Percentiles rank a stretch among this genome's conserved stretches.
phyloP scores from a whole-genome alignment of 2,329 filamentous ascomycete species.

The Penicillium sumatraense region DNA sequence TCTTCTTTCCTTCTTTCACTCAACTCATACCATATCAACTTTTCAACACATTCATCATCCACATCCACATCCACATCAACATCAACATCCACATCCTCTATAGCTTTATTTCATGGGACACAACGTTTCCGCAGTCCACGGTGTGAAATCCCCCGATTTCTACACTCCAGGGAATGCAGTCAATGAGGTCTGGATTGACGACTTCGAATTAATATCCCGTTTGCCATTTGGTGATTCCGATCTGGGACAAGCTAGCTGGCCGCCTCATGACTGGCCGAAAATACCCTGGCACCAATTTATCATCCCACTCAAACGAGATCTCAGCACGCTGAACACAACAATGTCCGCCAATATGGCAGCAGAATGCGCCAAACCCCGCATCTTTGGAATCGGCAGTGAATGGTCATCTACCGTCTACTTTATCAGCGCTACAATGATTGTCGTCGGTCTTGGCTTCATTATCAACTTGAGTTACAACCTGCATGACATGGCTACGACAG shows the following conservation, averaged over 20 bases:
- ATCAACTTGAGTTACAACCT: too few species aligned
- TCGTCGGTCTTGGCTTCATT: background rate
- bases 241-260: conserved; percentile 43
- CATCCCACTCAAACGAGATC: conserved; percentile 36
- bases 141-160: conserved; percentile 41
- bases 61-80: background rate
- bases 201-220: conserved; percentile 43
- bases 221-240: conserved; percentile 46
- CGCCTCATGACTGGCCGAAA: conserved; percentile 37
- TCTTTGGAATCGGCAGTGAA: background rate
- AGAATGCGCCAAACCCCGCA: background rate
- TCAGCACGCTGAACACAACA: background rate
- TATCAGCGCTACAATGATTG: background rate
- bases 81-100: background rate
- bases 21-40: background rate
- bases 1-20: background rate
- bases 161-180: conserved; percentile 42
- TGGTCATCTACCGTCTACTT: background rate
- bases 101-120: conserved; percentile 39
- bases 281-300: conserved; percentile 47
- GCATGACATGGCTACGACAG: too few species aligned
- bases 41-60: background rate
- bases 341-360: background rate
- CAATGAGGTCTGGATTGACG: conserved; percentile 44
- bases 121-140: conserved; percentile 38